Evolutionary conservation across 306 rosid genomes (phyloP), one percentile per base, ranked within the genome.

Genomic region (Casuarina equisetifolia): DNA sequence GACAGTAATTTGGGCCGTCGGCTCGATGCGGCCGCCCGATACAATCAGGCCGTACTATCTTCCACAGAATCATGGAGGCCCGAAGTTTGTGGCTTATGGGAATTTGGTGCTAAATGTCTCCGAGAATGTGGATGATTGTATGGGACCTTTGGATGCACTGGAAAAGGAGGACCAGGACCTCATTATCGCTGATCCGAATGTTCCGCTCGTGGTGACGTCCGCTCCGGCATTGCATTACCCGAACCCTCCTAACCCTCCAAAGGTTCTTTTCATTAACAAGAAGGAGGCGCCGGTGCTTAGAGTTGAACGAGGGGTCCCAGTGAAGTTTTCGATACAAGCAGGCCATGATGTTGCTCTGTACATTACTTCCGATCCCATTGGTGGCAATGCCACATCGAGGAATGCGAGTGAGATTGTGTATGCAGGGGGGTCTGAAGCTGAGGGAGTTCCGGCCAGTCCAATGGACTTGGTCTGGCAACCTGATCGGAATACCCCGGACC

Each of bases 401-500:
- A 89, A 92, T 78, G 50, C 62, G 74, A 89, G 88, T 2, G 97
- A 94, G 88, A 88, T 81, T 79, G 81, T 94, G 70, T 94, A 94
- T 84, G 91, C 90, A 12, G 97, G 98, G 53, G 98, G 98, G 4
- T 81, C 93, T 12, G 90, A 88, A 9, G 90, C 90, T 8, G 90
- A 92, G 62, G 98, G 98, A 75, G 98, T 94, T 77, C 90, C 79
- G 83, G 96, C 91, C 61, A 94, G 93, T 74, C 98, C 98, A 16
- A 89, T 4, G 45, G 97, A 92, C 43, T 81, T 94, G 45, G 44
- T 73, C 45, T 94, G 98, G 98, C 77, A 86, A 58, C 98, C 98
- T 15, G 84, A 92, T 75, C 84, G 97, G 91, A 90, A 90, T 82
- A 90, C 96, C 20, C 97, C 98, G 3, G 91, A 92, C 74, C 81